Conservation (phyloP, 345 rosid genomes). For the Acer campestre region DNA sequence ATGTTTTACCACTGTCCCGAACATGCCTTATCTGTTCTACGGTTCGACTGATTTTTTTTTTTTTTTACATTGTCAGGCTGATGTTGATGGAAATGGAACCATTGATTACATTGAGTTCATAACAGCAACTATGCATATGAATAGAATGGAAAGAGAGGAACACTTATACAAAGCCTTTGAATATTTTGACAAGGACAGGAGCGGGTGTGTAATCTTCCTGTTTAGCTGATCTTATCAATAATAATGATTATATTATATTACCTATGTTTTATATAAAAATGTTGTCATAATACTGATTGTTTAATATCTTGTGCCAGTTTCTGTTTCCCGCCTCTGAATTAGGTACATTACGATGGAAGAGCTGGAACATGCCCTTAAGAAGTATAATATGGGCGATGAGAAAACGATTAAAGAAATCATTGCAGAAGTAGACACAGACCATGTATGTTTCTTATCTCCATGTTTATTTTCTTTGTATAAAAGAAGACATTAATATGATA, state of each 20-base stretch:
- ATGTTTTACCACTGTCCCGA: neutral
- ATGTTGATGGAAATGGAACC: constrained; percentile 93
- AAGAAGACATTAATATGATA: neutral
- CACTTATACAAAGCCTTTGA: constrained; percentile 85
- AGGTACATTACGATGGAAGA: constrained; percentile 96
- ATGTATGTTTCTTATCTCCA: constrained; percentile 42
- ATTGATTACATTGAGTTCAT: constrained; percentile 97
- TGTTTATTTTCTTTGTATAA: neutral
- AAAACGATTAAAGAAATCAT: constrained; percentile 91
- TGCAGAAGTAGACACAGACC: constrained; percentile 90
- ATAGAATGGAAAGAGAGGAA: constrained; percentile 90
- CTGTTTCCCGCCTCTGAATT: constrained; percentile 16
- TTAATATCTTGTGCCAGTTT: neutral
- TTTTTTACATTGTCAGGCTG: constrained; percentile 59
- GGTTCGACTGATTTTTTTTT: neutral
- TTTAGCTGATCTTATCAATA: neutral
- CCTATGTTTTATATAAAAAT: neutral
- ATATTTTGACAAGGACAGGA: constrained; percentile 90
- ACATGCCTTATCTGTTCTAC: neutral
- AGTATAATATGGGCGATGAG: constrained; percentile 91
- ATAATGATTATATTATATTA: neutral
- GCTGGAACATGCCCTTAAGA: constrained; percentile 81
- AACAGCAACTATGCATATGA: constrained; percentile 97
- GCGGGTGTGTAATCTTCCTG: constrained; percentile 60
- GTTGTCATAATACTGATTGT: neutral